These are phyloP conservation scores for Populus deltoides DNA, from an alignment of 345 rosid genomes.

Conservation along the genomic window DNA sequence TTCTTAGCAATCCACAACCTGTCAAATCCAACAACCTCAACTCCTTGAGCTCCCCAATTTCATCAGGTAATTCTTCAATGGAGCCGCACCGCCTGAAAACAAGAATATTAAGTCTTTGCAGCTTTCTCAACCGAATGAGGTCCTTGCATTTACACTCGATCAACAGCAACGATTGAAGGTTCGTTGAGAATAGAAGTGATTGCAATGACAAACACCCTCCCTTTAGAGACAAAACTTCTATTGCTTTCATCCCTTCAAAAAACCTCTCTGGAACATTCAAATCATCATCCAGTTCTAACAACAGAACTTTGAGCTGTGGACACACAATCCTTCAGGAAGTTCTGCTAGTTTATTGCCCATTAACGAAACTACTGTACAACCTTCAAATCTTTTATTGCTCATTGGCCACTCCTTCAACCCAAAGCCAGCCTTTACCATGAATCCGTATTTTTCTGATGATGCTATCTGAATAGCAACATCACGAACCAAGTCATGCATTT, in stretches of 20 bases:
- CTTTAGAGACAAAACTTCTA: not conserved
- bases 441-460: not conserved
- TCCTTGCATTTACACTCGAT: not conserved
- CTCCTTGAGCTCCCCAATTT: not conserved
- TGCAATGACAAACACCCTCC: not conserved
- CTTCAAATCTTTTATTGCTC: not conserved
- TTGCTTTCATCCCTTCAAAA: not conserved
- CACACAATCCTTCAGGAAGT: not conserved
- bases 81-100: not conserved
- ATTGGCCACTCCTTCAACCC: not conserved
- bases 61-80: not conserved
- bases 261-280: not conserved
- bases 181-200: not conserved
- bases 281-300: not conserved
- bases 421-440: not conserved
- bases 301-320: conserved; percentile 2
- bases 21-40: not conserved
- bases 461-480: conserved; percentile 7
- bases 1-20: rapidly evolving
- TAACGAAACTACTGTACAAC: conserved; percentile 4
- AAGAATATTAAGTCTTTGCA: conserved; percentile 2
- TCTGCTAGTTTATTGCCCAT: not conserved
- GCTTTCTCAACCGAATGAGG: not conserved
- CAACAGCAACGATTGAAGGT: not conserved
- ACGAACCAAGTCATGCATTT: conserved; percentile 19